These are phyloP conservation scores for Gloeopeniophorella convolvens DNA, from an alignment of 768 basidiomycete genomes.

Conservation along the genomic window DNA sequence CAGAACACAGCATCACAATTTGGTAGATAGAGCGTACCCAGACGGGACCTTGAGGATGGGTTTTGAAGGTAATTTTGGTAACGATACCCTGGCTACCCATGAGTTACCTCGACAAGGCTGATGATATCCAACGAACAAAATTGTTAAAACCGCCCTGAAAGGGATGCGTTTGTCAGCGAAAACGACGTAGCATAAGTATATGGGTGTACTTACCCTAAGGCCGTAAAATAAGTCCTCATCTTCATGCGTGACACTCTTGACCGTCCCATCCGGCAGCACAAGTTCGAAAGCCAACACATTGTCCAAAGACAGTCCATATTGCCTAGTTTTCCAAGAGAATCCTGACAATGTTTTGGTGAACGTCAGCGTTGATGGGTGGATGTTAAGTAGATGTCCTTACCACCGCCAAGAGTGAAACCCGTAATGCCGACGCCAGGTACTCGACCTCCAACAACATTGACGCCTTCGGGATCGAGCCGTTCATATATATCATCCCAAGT, in stretches of 20 bases:
- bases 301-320: constrained; percentile 19
- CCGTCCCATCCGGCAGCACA: constrained; percentile 18
- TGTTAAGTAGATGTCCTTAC: neutral
- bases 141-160: constrained; percentile 1
- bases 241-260: constrained; percentile 6
- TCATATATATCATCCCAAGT: too few species aligned
- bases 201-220: neutral
- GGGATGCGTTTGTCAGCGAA: neutral
- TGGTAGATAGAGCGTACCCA: neutral
- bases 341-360: neutral
- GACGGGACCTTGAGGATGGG: neutral
- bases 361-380: neutral
- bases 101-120: neutral
- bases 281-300: constrained; percentile 19
- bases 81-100: neutral
- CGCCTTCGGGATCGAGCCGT: constrained; percentile 8
- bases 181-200: neutral
- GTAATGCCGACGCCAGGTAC: constrained; percentile 16
- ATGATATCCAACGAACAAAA: neutral
- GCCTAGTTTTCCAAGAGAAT: constrained; percentile 16
- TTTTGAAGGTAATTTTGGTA: neutral
- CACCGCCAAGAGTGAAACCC: constrained; percentile 16
- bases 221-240: constrained; percentile 10
- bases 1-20: too few species aligned
- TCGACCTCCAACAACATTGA: constrained; percentile 20